Base-by-base conservation (phyloP, 768 basidiomycete genomes). In the Dentipellis sp. region DNA sequence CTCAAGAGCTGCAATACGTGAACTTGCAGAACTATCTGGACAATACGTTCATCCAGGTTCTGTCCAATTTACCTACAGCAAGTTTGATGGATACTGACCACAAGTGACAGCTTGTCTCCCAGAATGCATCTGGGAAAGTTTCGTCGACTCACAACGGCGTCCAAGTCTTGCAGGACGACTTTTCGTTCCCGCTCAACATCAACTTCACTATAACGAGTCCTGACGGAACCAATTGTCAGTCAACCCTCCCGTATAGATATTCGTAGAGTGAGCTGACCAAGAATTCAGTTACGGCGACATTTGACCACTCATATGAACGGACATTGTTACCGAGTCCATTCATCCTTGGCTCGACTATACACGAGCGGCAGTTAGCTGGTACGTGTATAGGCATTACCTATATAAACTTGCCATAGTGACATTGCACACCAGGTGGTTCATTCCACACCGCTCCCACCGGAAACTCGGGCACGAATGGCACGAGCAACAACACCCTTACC, bases 291-390 rank as follows among this genome's bases (percentile, higher is more conserved):
- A 72, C 73, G 51, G 69, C 75, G 10, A 62, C 65, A 2, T 76
- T 91, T 56, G 84, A 90, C 62, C 88, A 88, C 63, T 83, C 82
- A 0, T 91, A 88, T 63, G 67, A 80, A 51, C 80, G 87, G 21
- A 69, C 72, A 21, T 67, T 83, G 39, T 63, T 77, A 12, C 86
- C 86, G 1, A 73, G 75, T 40, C 82, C 86, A 1, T 78, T 84
- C 58, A 75, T 81, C 53, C 63, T 80, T 5, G 76, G 75, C 10
- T 84, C 82, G 9, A 77, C 75, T 10, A 88, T 85, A 35, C 57
- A 67, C 16, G 78, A 84, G 58, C 77, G 72, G 22, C 88, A 91
- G 65, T 67, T 76, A 36, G 75, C 85, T 10, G 72, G 84, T 83
- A 58, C 64, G 78, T 66, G 17, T n/a, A n/a, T 9, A 45, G 10